Evolutionary conservation across 2,329 filamentous ascomycete species (phyloP), one percentile per base, ranked within the genome.

Genomic region (Phyllosticta citrichinensis): DNA sequence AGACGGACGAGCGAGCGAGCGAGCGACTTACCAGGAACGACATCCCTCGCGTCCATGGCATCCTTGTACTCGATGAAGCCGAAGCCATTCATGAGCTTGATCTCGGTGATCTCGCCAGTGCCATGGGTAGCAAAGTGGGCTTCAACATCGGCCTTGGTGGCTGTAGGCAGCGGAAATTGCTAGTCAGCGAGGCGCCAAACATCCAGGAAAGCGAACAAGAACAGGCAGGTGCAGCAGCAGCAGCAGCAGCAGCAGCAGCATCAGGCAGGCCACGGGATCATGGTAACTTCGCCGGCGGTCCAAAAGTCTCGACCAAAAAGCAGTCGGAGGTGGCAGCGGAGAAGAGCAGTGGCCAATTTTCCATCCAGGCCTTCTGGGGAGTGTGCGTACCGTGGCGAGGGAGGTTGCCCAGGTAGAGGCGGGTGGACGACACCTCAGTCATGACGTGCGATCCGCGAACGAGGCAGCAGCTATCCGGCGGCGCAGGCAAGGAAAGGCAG

Each of bases 41-140:
- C 92, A 79, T 99, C 94, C 73, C 93, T 89, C 68, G 94, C 94
- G 79, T 99, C 94, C 88, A 97, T 90, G 62, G 91, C 86, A 79
- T 97, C 94, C 77, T 97, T 95, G 78, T 97, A 99, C 77, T 99
- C 94, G 74, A 99, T 96, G 81, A 99, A 99, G 75, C 94, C 94
- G 74, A 99, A 99, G 72, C 94, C 94, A 75, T 96, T 97, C 94
- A 99, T 99, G 66, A 99, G 86, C 82, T 99, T 99, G 80, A 99
- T 93, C 80, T 99, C 94, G 68, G 89, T 94, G 74, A 99, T 97
- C 76, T 96, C 91, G 76, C 94, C 94, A 69, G 91, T 93, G 74
- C 93, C 94, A 86, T 97, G 91, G 72, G 87, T 91, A 75, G 87
- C 87, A 79, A 99, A 99, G 77, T 97, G 93, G 70, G 87, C 85